phyloP scores from a whole-genome alignment of 768 basidiomycete species.

The Lactifluus subvellereus region DNA sequence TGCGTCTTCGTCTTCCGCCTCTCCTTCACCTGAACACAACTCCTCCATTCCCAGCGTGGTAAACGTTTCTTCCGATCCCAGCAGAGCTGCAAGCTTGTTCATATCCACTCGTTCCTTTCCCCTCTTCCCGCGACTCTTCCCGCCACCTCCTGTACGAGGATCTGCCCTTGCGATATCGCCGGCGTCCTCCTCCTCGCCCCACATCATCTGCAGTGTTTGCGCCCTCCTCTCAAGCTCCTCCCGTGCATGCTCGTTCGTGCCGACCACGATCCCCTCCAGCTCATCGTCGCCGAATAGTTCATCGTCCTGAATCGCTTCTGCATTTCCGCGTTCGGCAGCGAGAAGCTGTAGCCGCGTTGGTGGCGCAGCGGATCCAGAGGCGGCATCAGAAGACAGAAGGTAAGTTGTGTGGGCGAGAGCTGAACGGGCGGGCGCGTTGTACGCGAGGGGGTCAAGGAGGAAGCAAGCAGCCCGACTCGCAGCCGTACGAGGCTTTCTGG shows the following conservation, averaged over 20 bases:
- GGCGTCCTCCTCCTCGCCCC: constrained; percentile 17
- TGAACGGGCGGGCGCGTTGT: constrained; percentile 22
- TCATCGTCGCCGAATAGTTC: constrained; percentile 70
- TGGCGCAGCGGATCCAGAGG: constrained; percentile 24
- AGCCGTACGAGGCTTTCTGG: constrained; percentile 30
- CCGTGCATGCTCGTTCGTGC: constrained; percentile 30
- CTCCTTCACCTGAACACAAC: neutral
- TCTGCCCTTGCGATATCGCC: constrained; percentile 1
- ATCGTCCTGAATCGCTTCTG: constrained; percentile 52
- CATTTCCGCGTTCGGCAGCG: constrained; percentile 51
- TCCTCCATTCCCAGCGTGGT: constrained; percentile 1
- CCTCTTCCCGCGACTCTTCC: constrained; percentile 28
- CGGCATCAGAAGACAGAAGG: constrained; percentile 44
- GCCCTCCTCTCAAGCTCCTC: constrained; percentile 23
- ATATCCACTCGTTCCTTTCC: constrained; percentile 46
- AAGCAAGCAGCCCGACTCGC: constrained; percentile 48
- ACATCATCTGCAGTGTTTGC: constrained; percentile 15
- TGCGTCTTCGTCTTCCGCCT: neutral
- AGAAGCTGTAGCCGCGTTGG: constrained; percentile 69
- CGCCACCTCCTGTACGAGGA: constrained; percentile 5
- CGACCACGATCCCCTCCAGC: constrained; percentile 53
- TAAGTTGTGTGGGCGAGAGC: constrained; percentile 37
- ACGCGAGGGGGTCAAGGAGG: constrained; percentile 52
- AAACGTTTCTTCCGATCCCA: constrained; percentile 28
- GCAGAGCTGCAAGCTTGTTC: constrained; percentile 49